Evolutionary conservation across 2,329 filamentous ascomycete species (phyloP), one percentile per base, ranked within the genome.

Genomic region (Orbilia blumenaviensis): DNA sequence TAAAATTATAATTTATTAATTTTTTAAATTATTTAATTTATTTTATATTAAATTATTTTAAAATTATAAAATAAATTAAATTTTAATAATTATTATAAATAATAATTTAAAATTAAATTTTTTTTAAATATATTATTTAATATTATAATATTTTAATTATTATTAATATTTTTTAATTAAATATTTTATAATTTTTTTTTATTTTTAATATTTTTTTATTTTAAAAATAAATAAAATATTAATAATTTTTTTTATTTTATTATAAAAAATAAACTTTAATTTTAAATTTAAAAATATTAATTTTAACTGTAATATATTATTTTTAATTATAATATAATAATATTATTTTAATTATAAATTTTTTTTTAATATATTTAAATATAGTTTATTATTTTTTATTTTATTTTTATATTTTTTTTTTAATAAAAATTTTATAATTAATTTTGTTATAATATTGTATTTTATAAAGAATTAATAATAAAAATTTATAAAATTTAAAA

Each of bases 191-290:
- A 34, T 34, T 29, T 64, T 50, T 48, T 23, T 42, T 34, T 48
- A 25, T 34, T 64, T 18, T 29, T 32, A 23, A 18, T 25, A 34
- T 54, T 52, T 54, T 41, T 66, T 25, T 32, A 66, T 52, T 52
- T 32, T 50, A 34, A 34, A 34, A 34, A 6, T 6, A 34, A 34
- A 34, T n/a, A 16, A n/a, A 3, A 48, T 36, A 9, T 29, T 54
- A 38, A 38, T 42, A 4, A 54, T 66, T 23, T 42, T 52, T 54
- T 29, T 64, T 36, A 66, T 32, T 34, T 52, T 41, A 25, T 27
- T 7, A 41, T 16, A 23, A 23, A 8, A 44, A 44, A 44, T 44
- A 44, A 8, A 44, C 16, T 8, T 44, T n/a, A 8, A 44, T 44
- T 44, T 44, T 44, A 8, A n/a, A 44, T 7, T 44, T 44, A 44